These are phyloP conservation scores for Friedmanniomyces endolithicus DNA, from an alignment of 495 filamentous ascomycete genomes.

Conservation along the genomic window DNA sequence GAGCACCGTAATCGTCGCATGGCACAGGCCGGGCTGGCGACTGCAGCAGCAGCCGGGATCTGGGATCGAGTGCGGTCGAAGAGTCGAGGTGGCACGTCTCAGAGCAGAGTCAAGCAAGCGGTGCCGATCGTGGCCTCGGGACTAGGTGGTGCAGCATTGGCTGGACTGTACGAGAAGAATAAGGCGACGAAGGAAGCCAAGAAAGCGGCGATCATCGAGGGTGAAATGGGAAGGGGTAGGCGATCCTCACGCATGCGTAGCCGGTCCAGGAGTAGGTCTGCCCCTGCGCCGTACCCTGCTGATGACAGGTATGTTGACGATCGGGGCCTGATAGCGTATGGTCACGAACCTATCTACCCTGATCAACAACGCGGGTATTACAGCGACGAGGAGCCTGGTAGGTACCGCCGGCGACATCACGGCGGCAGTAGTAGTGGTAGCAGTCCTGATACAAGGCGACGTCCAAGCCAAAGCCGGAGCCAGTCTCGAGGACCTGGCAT, in stretches of 20 bases:
- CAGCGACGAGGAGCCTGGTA: constrained; percentile 22
- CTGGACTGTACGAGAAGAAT: constrained; percentile 68
- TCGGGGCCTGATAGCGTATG: constrained; percentile 30
- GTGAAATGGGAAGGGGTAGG: constrained; percentile 43
- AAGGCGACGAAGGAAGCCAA: constrained; percentile 56
- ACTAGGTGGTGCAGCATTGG: constrained; percentile 62
- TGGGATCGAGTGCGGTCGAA: constrained; percentile 62
- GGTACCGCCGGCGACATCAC: constrained; percentile 19
- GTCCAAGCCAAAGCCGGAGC: constrained; percentile 14
- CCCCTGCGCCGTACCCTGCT: constrained; percentile 15
- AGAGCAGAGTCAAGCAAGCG: constrained; percentile 47
- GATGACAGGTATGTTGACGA: constrained; percentile 44
- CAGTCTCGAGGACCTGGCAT: constrained; percentile 26
- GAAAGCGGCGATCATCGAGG: constrained; percentile 35
- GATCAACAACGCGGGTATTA: constrained; percentile 18
- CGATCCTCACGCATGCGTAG: constrained; percentile 36
- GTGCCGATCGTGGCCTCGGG: constrained; percentile 63
- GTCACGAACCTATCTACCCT: constrained; percentile 35
- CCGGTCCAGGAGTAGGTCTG: constrained; percentile 21
- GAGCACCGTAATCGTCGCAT: constrained; percentile 56
- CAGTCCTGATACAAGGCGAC: constrained; percentile 39
- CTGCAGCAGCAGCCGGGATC: constrained; percentile 64
- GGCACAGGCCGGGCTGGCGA: constrained; percentile 66
- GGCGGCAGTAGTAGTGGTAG: constrained; percentile 21
- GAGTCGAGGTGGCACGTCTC: constrained; percentile 43